Percentiles rank a stretch among this genome's conserved stretches.
Evolutionary conservation across 768 basidiomycete species (phyloP).

Genomic region (Paxillus involutus): DNA sequence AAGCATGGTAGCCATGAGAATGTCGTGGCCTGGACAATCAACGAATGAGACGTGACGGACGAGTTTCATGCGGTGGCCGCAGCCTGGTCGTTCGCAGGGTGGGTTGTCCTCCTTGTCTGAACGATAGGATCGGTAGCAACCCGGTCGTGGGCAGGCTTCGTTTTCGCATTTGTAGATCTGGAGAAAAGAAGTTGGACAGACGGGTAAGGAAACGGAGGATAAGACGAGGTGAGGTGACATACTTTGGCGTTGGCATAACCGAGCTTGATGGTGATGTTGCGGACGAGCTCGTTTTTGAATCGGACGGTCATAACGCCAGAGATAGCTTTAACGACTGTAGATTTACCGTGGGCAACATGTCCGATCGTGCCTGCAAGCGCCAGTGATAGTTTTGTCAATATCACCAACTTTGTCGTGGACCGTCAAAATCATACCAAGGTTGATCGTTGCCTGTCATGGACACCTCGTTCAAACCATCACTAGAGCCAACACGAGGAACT

Average conservation of each 20-base stretch:
- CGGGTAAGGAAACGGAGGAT: neutral
- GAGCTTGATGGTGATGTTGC: conserved; percentile 99
- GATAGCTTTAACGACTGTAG: conserved; percentile 97
- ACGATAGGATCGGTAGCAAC: conserved; percentile 90
- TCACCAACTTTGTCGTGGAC: neutral
- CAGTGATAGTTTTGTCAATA: conserved; percentile 8
- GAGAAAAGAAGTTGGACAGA: conserved; percentile 2
- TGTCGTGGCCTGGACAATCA: conserved; percentile 96
- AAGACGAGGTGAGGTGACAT: conserved; percentile 26
- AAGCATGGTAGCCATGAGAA: conserved; percentile 99
- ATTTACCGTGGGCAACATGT: conserved; percentile 98
- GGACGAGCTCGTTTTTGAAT: conserved; percentile 98
- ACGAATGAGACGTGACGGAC: conserved; percentile 98
- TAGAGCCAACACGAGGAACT: neutral
- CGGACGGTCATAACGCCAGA: conserved; percentile 98
- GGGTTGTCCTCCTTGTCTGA: conserved; percentile 94
- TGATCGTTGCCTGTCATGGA: conserved; percentile 82
- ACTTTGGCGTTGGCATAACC: conserved; percentile 99
- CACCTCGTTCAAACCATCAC: conserved; percentile 1
- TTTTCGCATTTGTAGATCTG: conserved; percentile 99
- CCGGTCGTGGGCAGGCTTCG: conserved; percentile 87
- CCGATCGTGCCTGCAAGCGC: conserved; percentile 84
- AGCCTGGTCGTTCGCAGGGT: conserved; percentile 90
- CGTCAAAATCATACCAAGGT: conserved; percentile 58
- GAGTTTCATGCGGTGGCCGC: conserved; percentile 87